These are phyloP conservation scores for Phytomonas francai DNA, from an alignment of 208 protist genomes.

Conservation along the genomic window DNA sequence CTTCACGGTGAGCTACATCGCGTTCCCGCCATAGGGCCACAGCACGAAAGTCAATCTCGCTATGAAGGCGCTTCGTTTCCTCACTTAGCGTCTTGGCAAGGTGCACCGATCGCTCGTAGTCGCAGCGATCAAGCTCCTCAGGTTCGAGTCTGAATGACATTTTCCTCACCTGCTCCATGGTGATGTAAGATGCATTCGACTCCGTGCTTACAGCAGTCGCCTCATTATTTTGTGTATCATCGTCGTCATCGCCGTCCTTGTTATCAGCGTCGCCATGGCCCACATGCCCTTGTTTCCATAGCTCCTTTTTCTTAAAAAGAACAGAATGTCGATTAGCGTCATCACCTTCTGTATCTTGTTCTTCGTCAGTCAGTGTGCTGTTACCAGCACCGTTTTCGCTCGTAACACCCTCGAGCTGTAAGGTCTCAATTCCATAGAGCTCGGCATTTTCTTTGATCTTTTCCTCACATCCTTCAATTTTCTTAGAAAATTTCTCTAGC, in stretches of 20 bases:
- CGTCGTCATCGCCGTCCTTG: background rate
- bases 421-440: constrained; percentile 82
- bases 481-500: constrained; percentile 79
- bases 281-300: background rate
- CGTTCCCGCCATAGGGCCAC: constrained; percentile 93
- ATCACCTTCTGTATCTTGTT: constrained; percentile 17
- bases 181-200: constrained; percentile 2
- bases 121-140: constrained; percentile 70
- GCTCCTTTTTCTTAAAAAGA: constrained; percentile 13
- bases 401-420: constrained; percentile 25
- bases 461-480: constrained; percentile 80
- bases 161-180: constrained; percentile 22
- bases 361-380: constrained; percentile 15
- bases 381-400: constrained; percentile 25
- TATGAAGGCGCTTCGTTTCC: constrained; percentile 76
- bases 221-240: background rate
- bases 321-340: background rate
- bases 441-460: constrained; percentile 81
- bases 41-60: constrained; percentile 92
- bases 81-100: constrained; percentile 83
- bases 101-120: constrained; percentile 80
- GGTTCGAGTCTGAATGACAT: constrained; percentile 59
- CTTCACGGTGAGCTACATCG: constrained; percentile 66
- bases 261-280: background rate
- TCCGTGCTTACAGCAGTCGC: background rate